These are phyloP conservation scores for Scutellaria barbata DNA, from an alignment of 257 asterid genomes.

Conservation along the genomic window DNA sequence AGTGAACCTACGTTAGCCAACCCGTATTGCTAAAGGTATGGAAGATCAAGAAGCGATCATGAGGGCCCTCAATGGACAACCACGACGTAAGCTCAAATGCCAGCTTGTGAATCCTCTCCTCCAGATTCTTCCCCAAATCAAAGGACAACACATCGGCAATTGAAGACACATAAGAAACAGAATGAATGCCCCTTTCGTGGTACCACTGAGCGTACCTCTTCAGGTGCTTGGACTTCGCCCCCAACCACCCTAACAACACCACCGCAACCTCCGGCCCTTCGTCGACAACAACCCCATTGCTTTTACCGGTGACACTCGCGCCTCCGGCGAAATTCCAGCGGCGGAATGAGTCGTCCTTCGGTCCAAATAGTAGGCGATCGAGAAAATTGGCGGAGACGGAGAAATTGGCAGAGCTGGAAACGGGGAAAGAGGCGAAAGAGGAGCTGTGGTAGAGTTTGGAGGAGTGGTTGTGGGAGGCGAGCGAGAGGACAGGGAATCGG, in stretches of 20 bases:
- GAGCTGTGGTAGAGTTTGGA: conserved; percentile 22
- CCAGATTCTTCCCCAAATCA: conserved; percentile 71
- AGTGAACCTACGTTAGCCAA: conserved; percentile 91
- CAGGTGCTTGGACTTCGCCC: conserved; percentile 72
- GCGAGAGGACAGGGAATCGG: conserved; percentile 35
- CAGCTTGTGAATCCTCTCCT: conserved; percentile 56
- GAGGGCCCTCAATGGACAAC: conserved; percentile 59
- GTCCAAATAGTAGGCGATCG: conserved; percentile 43
- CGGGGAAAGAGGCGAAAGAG: conserved; percentile 25
- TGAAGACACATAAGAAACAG: conserved; percentile 73
- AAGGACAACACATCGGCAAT: conserved; percentile 69
- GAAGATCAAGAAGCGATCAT: conserved; percentile 65
- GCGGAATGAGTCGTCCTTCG: conserved; percentile 35
- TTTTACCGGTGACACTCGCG: neutral
- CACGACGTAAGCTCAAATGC: conserved; percentile 62
- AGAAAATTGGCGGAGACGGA: conserved; percentile 36
- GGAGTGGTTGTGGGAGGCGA: conserved; percentile 27
- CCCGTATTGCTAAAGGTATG: conserved; percentile 95
- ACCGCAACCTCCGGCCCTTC: conserved; percentile 66
- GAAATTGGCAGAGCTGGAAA: conserved; percentile 30
- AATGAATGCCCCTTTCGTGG: conserved; percentile 68
- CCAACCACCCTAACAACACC: conserved; percentile 91
- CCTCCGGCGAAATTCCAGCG: conserved; percentile 56
- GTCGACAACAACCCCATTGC: conserved; percentile 25
- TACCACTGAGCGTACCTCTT: conserved; percentile 72